Evolutionary conservation across 2,329 filamentous ascomycete species (phyloP).

Genomic region (Paecilomyces sp.): DNA sequence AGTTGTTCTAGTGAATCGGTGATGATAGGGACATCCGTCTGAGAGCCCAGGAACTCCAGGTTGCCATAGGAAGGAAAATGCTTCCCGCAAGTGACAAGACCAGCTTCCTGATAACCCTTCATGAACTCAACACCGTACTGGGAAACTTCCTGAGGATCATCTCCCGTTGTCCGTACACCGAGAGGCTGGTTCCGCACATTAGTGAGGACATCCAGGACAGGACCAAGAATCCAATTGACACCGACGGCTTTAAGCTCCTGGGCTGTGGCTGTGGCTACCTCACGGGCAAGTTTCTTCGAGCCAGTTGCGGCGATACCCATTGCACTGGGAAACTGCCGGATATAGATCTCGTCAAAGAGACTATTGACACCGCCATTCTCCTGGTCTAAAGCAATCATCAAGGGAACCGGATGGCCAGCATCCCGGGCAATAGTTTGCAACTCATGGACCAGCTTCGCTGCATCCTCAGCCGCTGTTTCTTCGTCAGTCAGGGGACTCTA

Average conservation of each 20-base stretch:
- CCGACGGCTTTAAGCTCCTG: conserved; percentile 88
- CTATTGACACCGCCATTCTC: conserved; percentile 98
- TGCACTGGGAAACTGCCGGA: conserved; percentile 91
- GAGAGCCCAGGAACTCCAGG: conserved; percentile 84
- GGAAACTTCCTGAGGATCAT: conserved; percentile 92
- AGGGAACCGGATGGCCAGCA: conserved; percentile 79
- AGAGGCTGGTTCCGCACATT: conserved; percentile 87
- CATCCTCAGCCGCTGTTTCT: conserved; percentile 73
- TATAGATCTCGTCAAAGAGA: conserved; percentile 89
- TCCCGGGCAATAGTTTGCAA: conserved; percentile 87
- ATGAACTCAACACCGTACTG: conserved; percentile 86
- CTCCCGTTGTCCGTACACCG: conserved; percentile 80
- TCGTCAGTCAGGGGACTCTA: conserved; percentile 20
- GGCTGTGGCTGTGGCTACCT: conserved; percentile 86
- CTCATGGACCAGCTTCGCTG: conserved; percentile 79
- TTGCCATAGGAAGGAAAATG: conserved; percentile 97
- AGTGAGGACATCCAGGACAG: conserved; percentile 86
- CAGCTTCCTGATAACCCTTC: conserved; percentile 87
- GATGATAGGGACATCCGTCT: conserved; percentile 87
- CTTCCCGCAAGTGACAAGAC: conserved; percentile 83
- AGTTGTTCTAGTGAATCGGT: conserved; percentile 90
- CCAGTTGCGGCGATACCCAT: conserved; percentile 96
- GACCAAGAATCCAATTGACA: conserved; percentile 91
- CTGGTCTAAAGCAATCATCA: conserved; percentile 88
- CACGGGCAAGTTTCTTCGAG: conserved; percentile 75